phyloP scores from a whole-genome alignment of 108 stramenopile species.

The Nitzschia inconspicua region DNA sequence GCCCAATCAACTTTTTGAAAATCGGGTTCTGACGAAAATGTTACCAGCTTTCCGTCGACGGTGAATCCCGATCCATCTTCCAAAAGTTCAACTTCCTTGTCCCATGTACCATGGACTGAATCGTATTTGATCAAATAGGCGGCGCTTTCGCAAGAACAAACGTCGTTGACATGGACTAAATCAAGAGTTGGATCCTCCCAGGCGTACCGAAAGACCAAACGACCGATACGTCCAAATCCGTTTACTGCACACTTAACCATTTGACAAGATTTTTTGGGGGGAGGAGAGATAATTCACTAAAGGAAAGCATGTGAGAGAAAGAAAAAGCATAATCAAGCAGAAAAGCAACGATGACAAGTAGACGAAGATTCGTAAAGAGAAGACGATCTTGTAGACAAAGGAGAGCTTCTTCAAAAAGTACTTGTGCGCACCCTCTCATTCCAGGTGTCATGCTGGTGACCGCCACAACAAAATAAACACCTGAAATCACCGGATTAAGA shows the following conservation, averaged over 20 bases:
- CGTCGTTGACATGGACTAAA: constrained; percentile 91
- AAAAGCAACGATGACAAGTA: not conserved
- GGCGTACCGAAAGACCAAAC: constrained; percentile 86
- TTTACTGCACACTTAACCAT: constrained; percentile 81
- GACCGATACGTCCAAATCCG: constrained; percentile 94
- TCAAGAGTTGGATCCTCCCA: constrained; percentile 87
- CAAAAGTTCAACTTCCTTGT: constrained; percentile 61
- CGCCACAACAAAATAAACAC: no score
- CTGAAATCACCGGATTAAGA: no score
- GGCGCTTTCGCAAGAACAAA: constrained; percentile 80
- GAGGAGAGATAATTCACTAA: not conserved
- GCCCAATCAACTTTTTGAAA: constrained; percentile 77
- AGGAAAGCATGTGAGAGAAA: not conserved
- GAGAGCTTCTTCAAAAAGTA: no score
- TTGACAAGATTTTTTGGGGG: not conserved
- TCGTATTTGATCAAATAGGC: constrained; percentile 94
- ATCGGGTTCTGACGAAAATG: constrained; percentile 66
- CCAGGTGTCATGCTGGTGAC: no score
- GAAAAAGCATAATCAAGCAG: not conserved
- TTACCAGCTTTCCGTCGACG: constrained; percentile 84
- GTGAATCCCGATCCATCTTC: constrained; percentile 70
- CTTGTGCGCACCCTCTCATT: no score
- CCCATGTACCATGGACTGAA: constrained; percentile 94
- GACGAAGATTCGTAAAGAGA: no score
- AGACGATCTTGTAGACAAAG: no score